Conservation (phyloP, 805 yeast species). For the Hanseniaspora lindneri region DNA sequence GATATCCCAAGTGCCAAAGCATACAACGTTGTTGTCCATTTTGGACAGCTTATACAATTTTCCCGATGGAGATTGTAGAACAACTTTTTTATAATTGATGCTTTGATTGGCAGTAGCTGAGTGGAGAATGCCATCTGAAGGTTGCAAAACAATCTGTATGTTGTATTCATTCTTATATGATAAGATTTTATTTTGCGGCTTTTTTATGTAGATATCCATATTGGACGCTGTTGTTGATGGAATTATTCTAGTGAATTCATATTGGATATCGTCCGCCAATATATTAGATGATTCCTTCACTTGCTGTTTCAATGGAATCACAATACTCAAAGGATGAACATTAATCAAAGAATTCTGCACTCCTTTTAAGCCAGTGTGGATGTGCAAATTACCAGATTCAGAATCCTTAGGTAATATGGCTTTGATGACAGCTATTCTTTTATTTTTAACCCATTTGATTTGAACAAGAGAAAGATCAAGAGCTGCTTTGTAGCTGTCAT, state of each 20-base stretch:
- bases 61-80: constrained; percentile 77
- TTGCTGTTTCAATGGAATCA: constrained; percentile 61
- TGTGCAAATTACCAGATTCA: constrained; percentile 56
- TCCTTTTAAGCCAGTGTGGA: constrained; percentile 61
- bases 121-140: constrained; percentile 36
- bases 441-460: constrained; percentile 53
- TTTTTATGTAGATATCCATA: constrained; percentile 68
- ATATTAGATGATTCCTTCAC: constrained; percentile 31
- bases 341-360: constrained; percentile 44
- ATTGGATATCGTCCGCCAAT: constrained; percentile 35
- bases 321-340: constrained; percentile 56
- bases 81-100: constrained; percentile 35
- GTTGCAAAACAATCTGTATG: constrained; percentile 54
- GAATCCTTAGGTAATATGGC: constrained; percentile 65
- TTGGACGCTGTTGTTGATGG: constrained; percentile 59
- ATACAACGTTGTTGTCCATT: constrained; percentile 32
- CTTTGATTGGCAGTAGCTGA: constrained; percentile 22
- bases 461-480: constrained; percentile 59
- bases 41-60: constrained; percentile 50
- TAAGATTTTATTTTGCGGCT: constrained; percentile 67
- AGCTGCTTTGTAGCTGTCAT: constrained; percentile 15
- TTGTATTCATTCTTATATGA: constrained; percentile 46
- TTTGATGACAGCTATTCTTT: constrained; percentile 63
- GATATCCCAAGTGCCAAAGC: constrained; percentile 47
- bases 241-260: constrained; percentile 57